Evolutionary conservation across 257 asterid genomes (phyloP).

Genomic region (Eucommia ulmoides): DNA sequence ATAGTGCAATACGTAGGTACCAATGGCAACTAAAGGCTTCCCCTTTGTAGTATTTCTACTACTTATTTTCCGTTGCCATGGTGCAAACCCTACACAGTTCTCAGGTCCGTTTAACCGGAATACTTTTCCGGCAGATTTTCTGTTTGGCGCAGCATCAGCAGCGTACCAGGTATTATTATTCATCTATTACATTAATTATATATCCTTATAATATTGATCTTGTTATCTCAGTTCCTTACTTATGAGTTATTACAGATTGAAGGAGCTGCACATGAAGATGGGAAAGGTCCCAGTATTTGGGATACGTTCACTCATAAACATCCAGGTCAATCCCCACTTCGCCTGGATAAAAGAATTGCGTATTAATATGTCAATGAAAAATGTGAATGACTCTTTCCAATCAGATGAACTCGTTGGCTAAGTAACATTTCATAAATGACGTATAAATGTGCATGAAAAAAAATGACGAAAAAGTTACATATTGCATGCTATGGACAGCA

Average conservation of each 20-base stretch:
- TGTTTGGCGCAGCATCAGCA: neutral
- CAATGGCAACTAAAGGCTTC: neutral
- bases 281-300: slow-evolving; percentile 22
- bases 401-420: too few species aligned
- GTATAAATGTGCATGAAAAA: too few species aligned
- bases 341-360: too few species aligned
- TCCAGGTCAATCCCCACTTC: slow-evolving; percentile 16
- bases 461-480: too few species aligned
- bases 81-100: neutral
- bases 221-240: too few species aligned
- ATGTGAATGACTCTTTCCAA: too few species aligned
- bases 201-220: too few species aligned
- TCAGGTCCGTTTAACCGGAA: neutral
- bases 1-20: too few species aligned
- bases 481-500: too few species aligned
- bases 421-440: too few species aligned
- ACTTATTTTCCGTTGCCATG: neutral
- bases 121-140: neutral
- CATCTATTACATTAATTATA: too few species aligned
- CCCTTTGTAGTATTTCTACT: neutral
- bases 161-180: neutral
- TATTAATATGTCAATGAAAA: too few species aligned
- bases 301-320: slow-evolving; percentile 12
- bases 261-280: slow-evolving; percentile 16
- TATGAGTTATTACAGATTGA: slow-evolving; percentile 13